Evolutionary conservation across 2,329 filamentous ascomycete genomes (phyloP).

Genomic region (Fusarium nematophilum): DNA sequence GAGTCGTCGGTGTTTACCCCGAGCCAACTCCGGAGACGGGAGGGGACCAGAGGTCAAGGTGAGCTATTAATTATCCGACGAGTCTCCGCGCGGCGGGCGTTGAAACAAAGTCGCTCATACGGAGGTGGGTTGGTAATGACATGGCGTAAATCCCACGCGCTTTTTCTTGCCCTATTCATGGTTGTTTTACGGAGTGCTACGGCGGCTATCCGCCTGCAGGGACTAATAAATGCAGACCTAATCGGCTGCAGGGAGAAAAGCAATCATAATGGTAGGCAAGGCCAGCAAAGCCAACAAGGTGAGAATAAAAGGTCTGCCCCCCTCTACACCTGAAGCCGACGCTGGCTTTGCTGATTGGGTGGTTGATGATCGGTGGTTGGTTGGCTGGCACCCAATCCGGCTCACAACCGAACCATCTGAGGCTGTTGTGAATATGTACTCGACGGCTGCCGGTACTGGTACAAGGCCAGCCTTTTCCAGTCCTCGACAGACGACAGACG

Average conservation of each 20-base stretch:
- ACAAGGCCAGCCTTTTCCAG: slow-evolving; percentile 11
- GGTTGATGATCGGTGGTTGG: slow-evolving; percentile 10
- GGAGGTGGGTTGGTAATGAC: slow-evolving; percentile 28
- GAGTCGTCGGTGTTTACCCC: slow-evolving; percentile 22
- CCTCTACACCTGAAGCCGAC: slow-evolving; percentile 3
- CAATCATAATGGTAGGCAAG: neutral
- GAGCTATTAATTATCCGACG: slow-evolving; percentile 22
- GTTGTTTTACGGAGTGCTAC: neutral
- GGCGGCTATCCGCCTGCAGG: neutral
- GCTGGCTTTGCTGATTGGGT: slow-evolving; percentile 9
- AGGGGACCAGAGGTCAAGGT: slow-evolving; percentile 3
- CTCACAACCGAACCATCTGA: slow-evolving; percentile 4
- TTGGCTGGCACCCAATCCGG: neutral
- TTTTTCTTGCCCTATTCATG: slow-evolving; percentile 1
- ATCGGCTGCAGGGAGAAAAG: neutral
- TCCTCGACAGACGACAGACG: slow-evolving; percentile 1
- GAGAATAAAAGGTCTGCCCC: slow-evolving; percentile 14
- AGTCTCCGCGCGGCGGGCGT: slow-evolving; percentile 9
- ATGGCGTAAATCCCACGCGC: slow-evolving; percentile 19
- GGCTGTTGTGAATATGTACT: neutral
- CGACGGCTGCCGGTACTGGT: slow-evolving; percentile 5
- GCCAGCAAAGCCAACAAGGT: slow-evolving; percentile 14
- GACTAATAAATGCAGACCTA: neutral
- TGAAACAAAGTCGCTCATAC: slow-evolving; percentile 21
- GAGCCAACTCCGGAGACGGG: slow-evolving; percentile 27